Base-by-base conservation (phyloP, 352 stramenopile genomes). In the Elongisporangium anandrum region DNA sequence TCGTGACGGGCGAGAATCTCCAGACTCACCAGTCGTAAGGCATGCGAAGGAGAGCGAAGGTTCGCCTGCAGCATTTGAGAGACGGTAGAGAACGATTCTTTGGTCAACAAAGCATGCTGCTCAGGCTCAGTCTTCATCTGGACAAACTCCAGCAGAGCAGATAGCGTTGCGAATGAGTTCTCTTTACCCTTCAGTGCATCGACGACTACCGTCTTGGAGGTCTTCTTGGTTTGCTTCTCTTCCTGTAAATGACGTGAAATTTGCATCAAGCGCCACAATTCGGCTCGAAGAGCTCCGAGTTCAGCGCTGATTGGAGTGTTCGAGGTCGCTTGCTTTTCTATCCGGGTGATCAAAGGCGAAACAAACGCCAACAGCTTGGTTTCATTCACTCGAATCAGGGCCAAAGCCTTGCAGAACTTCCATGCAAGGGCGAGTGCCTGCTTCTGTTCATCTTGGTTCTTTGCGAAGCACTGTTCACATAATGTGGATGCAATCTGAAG, bases 241-340 rank as follows among this genome's bases (percentile, higher is more conserved):
- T 68, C 62, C 20, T 50, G 62, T 24, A 81, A 68, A 47, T 78
- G 63, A 49, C 64, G 61, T 0, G 74, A 73, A 61, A 89, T 79
- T 56, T 90, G 79, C 34, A 80, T 68, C 16, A 93, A 47, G n/a
- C 83, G 79, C 84, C 84, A 92, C 13, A 94, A 59, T 41, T 92
- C 77, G 22, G 77, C 78, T 38, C 77, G 73, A 7, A 94, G 41
- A 13, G 66, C 62, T 13, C 61, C 54, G 54, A 80, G 49, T 23
- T 54, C 54, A 3, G 60, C 60, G 4, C 19, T 38, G 0, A 57
- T 45, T 9, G 24, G 23, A 3, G 48, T 29, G 4, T 59, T 66
- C 17, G n/a, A 19, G 10, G 29, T 59, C 50, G 12, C 9, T 49
- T 4, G 64, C 15, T 71, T 59, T 22, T 88, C 72, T 17, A 73